These are phyloP conservation scores for Fusarium transvaalense DNA, from an alignment of 2,329 filamentous ascomycete species.

Conservation along the genomic window DNA sequence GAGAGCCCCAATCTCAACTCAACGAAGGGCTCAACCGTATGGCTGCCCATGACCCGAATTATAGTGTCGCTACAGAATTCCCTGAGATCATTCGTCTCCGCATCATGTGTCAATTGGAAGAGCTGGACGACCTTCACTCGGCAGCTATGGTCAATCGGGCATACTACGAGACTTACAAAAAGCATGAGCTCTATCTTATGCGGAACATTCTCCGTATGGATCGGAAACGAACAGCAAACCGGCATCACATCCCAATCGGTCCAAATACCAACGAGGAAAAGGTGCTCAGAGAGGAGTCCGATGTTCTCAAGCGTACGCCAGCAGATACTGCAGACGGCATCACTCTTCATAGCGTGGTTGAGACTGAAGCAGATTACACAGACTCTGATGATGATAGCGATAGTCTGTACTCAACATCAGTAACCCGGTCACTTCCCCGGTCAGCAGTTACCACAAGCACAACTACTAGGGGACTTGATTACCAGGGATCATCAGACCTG, in stretches of 20 bases:
- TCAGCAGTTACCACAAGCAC: conserved; percentile 31
- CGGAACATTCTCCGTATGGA: conserved; percentile 53
- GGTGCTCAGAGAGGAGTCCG: conserved; percentile 50
- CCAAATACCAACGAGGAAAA: conserved; percentile 52
- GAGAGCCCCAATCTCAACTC: conserved; percentile 54
- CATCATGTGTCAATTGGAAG: conserved; percentile 57
- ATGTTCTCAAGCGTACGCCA: conserved; percentile 48
- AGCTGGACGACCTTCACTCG: conserved; percentile 58
- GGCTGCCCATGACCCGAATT: conserved; percentile 50
- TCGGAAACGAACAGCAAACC: conserved; percentile 35
- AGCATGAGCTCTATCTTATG: conserved; percentile 58
- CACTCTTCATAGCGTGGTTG: conserved; percentile 50
- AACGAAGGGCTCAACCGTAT: conserved; percentile 50
- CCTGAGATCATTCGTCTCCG: conserved; percentile 55
- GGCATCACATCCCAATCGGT: conserved; percentile 41
- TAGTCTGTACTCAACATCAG: conserved; percentile 41
- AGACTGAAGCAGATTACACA: conserved; percentile 45
- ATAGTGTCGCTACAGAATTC: conserved; percentile 53
- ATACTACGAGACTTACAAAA: conserved; percentile 61
- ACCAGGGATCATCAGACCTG: conserved; percentile 33
- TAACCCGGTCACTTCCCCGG: conserved; percentile 32
- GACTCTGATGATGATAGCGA: conserved; percentile 46
- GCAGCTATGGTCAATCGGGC: conserved; percentile 57
- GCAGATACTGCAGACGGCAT: conserved; percentile 48
- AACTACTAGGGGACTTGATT: conserved; percentile 22